Percentiles rank a stretch among this genome's conserved stretches.
These are phyloP conservation scores for Fusarium guadeloupense DNA, from an alignment of 2,329 filamentous ascomycete species.

Conservation along the genomic window DNA sequence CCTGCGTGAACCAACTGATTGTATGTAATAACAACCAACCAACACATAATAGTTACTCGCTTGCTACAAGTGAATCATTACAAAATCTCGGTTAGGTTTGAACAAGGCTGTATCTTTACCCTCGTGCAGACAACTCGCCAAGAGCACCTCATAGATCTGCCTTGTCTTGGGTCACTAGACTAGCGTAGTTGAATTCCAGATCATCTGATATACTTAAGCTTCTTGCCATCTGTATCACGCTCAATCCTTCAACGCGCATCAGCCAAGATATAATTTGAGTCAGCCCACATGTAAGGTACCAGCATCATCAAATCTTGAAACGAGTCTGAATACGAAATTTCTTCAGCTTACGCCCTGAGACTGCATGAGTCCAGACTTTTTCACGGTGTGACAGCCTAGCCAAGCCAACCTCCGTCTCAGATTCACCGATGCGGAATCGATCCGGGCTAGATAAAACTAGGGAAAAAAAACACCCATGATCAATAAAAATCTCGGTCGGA, in stretches of 20 bases:
- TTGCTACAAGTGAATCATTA: too few relatives aligned
- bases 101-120: too few relatives aligned
- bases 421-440: neutral
- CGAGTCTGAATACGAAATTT: neutral
- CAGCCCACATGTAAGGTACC: neutral
- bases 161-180: neutral
- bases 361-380: slow-evolving; percentile 3
- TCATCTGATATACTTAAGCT: neutral
- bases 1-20: too few relatives aligned
- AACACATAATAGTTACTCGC: too few relatives aligned
- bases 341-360: neutral
- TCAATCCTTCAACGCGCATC: neutral
- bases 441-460: neutral
- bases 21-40: too few relatives aligned
- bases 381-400: neutral
- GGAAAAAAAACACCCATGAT: too few relatives aligned
- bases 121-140: too few relatives aligned
- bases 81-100: too few relatives aligned
- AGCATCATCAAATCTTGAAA: neutral
- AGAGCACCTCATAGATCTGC: too few relatives aligned
- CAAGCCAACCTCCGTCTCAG: slow-evolving; percentile 10
- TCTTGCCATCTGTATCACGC: neutral
- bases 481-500: neutral
- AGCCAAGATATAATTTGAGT: neutral
- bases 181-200: too few relatives aligned